These are phyloP conservation scores for Trypanosoma brucei DNA, from an alignment of 208 protist genomes.

Conservation along the genomic window DNA sequence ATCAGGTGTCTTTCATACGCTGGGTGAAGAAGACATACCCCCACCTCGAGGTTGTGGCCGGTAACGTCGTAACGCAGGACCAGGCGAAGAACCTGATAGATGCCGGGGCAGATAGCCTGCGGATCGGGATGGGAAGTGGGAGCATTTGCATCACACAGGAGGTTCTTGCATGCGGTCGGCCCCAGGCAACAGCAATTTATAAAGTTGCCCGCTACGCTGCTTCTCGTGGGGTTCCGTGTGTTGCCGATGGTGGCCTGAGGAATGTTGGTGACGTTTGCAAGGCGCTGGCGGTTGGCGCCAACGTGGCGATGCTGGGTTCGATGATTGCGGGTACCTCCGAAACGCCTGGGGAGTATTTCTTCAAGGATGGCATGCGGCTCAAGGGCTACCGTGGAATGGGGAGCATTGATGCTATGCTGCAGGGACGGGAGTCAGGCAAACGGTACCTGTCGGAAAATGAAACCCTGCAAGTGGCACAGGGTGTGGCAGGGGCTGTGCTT, in stretches of 20 bases:
- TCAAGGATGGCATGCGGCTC: slow-evolving; percentile 85
- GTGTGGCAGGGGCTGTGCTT: slow-evolving; percentile 85
- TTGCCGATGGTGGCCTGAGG: slow-evolving; percentile 92
- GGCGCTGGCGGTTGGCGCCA: slow-evolving; percentile 91
- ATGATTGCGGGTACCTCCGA: slow-evolving; percentile 91
- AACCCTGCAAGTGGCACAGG: slow-evolving; percentile 90
- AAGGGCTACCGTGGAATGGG: slow-evolving; percentile 97
- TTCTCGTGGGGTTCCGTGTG: slow-evolving; percentile 89
- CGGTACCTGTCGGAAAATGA: slow-evolving; percentile 90
- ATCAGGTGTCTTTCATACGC: slow-evolving; percentile 94
- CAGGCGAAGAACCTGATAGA: slow-evolving; percentile 96
- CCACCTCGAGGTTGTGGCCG: slow-evolving; percentile 86
- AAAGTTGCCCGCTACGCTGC: slow-evolving; percentile 86
- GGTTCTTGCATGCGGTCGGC: slow-evolving; percentile 91
- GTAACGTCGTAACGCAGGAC: slow-evolving; percentile 96
- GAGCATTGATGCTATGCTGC: slow-evolving; percentile 92
- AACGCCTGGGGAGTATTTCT: slow-evolving; percentile 93
- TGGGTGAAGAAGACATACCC: slow-evolving; percentile 91
- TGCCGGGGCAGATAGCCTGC: slow-evolving; percentile 95
- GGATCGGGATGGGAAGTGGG: slow-evolving; percentile 97
- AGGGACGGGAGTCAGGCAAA: slow-evolving; percentile 87
- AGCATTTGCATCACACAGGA: slow-evolving; percentile 98
- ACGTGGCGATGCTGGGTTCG: slow-evolving; percentile 82
- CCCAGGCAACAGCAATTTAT: slow-evolving; percentile 95
- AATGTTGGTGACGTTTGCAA: slow-evolving; percentile 95